Conservation (phyloP, 2,329 filamentous ascomycete genomes). For the Harringtonia lauricola region DNA sequence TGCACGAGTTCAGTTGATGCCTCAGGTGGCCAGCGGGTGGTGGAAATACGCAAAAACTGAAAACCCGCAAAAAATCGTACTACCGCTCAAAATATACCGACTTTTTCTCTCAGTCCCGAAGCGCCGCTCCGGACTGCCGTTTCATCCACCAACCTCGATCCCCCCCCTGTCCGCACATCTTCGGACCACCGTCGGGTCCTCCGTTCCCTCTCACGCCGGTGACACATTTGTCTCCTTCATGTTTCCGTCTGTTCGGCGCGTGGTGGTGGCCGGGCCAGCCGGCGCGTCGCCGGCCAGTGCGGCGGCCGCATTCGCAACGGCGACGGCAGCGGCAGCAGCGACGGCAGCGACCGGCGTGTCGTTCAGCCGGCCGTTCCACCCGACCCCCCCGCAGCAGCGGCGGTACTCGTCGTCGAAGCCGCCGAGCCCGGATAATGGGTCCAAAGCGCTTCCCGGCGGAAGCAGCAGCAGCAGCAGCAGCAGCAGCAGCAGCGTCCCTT, state of each 20-base stretch:
- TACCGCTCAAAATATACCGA: not conserved
- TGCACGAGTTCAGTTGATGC: too few relatives aligned
- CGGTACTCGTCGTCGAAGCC: slow-evolving; percentile 52
- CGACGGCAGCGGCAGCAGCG: slow-evolving; percentile 28
- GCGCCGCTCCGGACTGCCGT: not conserved
- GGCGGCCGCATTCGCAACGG: not conserved
- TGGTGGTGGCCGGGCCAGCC: slow-evolving; percentile 8
- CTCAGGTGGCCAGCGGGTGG: slow-evolving; percentile 1
- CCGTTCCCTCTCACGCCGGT: not conserved
- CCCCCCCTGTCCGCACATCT: not conserved
- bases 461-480: slow-evolving; percentile 19
- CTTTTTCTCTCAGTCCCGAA: not conserved
- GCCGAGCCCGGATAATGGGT: slow-evolving; percentile 47
- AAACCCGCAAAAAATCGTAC: slow-evolving; percentile 6
- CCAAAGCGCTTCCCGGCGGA: slow-evolving; percentile 35
- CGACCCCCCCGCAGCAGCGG: slow-evolving; percentile 27
- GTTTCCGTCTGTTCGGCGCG: slow-evolving; percentile 13
- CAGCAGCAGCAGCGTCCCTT: not conserved
- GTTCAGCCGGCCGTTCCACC: not conserved
- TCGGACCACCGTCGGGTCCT: not conserved
- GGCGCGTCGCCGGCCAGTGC: not conserved
- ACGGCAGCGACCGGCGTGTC: slow-evolving; percentile 33
- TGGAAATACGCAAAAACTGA: slow-evolving; percentile 2
- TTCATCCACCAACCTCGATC: too few relatives aligned
- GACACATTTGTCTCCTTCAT: slow-evolving; percentile 6